These are phyloP conservation scores for Lippia alba DNA, from an alignment of 305 asterid genomes.

Conservation along the genomic window DNA sequence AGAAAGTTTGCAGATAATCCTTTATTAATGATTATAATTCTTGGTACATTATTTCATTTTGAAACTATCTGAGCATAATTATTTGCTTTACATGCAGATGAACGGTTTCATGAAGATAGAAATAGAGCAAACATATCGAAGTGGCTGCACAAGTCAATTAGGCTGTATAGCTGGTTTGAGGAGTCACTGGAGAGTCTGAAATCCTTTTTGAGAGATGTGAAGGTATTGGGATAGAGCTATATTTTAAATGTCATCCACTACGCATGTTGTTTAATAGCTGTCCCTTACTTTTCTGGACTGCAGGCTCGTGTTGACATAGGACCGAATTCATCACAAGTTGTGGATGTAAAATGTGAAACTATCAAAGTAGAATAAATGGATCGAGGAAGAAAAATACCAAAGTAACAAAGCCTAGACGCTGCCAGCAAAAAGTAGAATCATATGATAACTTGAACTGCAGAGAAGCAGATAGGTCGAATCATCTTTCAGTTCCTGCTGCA, in stretches of 20 bases:
- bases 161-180: slow-evolving; percentile 64
- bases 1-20: slow-evolving; percentile 14
- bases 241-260: slow-evolving; percentile 19
- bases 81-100: slow-evolving; percentile 62
- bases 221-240: slow-evolving; percentile 50
- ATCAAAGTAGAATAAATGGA: slow-evolving; percentile 40
- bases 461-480: slow-evolving; percentile 38
- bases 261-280: slow-evolving; percentile 24
- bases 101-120: slow-evolving; percentile 82
- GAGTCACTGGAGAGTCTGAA: slow-evolving; percentile 71
- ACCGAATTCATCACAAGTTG: slow-evolving; percentile 45
- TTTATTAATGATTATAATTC: slow-evolving; percentile 5
- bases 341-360: slow-evolving; percentile 44
- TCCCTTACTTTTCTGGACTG: slow-evolving; percentile 28
- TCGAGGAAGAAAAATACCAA: slow-evolving; percentile 41
- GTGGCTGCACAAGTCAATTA: slow-evolving; percentile 93
- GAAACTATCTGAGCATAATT: slow-evolving; percentile 13
- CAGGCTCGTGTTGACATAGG: slow-evolving; percentile 63
- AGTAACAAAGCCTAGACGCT: slow-evolving; percentile 37
- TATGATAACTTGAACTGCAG: slow-evolving; percentile 37
- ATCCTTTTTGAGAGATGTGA: slow-evolving; percentile 75
- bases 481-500: slow-evolving; percentile 40
- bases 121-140: slow-evolving; percentile 81
- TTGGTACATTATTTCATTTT: slow-evolving; percentile 2
- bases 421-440: slow-evolving; percentile 40